Conservation (phyloP, 306 rosid genomes). For the Lablab purpureus region DNA sequence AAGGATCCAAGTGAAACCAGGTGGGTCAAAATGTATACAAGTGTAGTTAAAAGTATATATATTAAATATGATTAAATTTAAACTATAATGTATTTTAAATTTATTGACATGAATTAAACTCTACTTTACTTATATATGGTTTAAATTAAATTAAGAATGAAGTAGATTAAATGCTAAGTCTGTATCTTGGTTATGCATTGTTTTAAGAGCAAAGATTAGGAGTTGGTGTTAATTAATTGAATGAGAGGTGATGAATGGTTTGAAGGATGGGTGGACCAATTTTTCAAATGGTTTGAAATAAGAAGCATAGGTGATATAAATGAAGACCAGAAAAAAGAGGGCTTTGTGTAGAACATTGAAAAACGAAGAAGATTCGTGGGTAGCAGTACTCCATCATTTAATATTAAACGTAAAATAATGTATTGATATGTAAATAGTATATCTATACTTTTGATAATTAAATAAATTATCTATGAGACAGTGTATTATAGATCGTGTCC, state of each 20-base stretch:
- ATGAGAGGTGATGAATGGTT: background rate
- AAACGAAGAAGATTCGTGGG: slow-evolving; percentile 25
- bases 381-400: slow-evolving; percentile 31
- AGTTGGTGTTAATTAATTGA: background rate
- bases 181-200: background rate
- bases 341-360: slow-evolving; percentile 27
- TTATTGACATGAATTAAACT: background rate
- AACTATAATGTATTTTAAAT: background rate
- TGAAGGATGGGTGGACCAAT: background rate
- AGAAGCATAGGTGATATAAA: slow-evolving; percentile 9
- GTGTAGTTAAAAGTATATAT: background rate
- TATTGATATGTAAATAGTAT: too few relatives aligned
- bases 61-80: background rate
- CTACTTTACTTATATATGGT: background rate
- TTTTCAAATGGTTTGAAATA: slow-evolving; percentile 37
- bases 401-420: background rate
- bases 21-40: slow-evolving; percentile 21
- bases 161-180: background rate
- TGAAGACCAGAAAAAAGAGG: slow-evolving; percentile 19
- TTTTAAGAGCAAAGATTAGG: background rate
- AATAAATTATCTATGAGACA: background rate
- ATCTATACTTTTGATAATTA: slow-evolving; percentile 1
- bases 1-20: slow-evolving; percentile 4
- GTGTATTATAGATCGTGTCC: slow-evolving; percentile 15
- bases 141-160: background rate